Base-by-base conservation (phyloP, 371 early-diverging fungal species). In the Apophysomyces trapeziformis region DNA sequence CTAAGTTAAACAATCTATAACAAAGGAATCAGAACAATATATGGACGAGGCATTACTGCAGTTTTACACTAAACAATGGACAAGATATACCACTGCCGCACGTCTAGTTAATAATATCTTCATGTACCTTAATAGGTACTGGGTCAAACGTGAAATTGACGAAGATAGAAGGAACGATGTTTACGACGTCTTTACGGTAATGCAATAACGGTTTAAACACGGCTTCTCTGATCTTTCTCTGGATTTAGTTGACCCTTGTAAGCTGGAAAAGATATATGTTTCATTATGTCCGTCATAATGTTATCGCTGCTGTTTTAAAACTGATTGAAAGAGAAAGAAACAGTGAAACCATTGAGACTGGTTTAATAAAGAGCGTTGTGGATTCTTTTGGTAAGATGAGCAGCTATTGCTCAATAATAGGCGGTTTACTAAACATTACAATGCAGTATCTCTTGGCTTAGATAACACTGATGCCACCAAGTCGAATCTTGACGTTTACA, bases 141-240 rank as follows among this genome's bases (percentile, higher is more conserved):
- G 99, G 98, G 94, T 97, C 44, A 95, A 93, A 76, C 87, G 98
- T 66, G 95, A 96, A 79, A 90, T 93, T 50, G 96, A 96, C 57
- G 98, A 98, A 65, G 95, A 96, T 47, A 87, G 88, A 75, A 91
- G 89, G 75, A 87, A 84, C 43, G 86, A 81, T 65, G 91, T 96
- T n/a, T 92, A 93, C 73, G 97, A 97, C 70, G 91, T 99, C 18
- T 94, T 95, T 77, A 97, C 94, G 60, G 92, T 96, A 83, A 73
- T 18, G 7, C n/a, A 21, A 50, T 7, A 1, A 45, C 46, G 5
- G 89, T 79, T 59, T 66, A n/a, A 36, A 18, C 14, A 18, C 16
- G 11, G 45, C 41, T 4, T 16, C n/a, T 26, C 5, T 68, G 12
- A n/a, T 64, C n/a, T 36, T 61, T 21, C 7, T 16, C 14, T 32